phyloP scores from a whole-genome alignment of 495 filamentous ascomycete genomes.

The Neurospora africana region DNA sequence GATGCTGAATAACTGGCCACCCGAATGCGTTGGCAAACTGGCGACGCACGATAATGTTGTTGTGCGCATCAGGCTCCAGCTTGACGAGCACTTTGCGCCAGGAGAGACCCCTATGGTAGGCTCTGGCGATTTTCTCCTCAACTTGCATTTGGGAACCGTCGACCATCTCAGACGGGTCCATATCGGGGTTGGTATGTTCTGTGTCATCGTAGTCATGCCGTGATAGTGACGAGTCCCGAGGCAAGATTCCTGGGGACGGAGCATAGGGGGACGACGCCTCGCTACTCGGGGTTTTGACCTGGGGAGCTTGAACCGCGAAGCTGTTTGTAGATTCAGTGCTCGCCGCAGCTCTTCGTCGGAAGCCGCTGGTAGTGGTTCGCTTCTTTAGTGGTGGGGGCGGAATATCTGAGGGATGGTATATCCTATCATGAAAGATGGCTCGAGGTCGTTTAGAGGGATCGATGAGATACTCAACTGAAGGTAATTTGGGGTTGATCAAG shows the following conservation, averaged over 20 bases:
- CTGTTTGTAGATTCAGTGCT: slow-evolving; percentile 2
- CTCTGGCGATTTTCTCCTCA: slow-evolving; percentile 94
- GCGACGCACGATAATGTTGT: slow-evolving; percentile 91
- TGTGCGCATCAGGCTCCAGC: slow-evolving; percentile 93
- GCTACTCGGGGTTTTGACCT: slow-evolving; percentile 2
- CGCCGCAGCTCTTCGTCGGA: slow-evolving; percentile 19
- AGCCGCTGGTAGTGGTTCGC: slow-evolving; percentile 29
- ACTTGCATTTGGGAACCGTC: slow-evolving; percentile 63
- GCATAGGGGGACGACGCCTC: slow-evolving; percentile 7
- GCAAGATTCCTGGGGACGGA: slow-evolving; percentile 5
- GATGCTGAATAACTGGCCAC: slow-evolving; percentile 90
- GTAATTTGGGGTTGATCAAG: slow-evolving; percentile 80
- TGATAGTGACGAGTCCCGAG: slow-evolving; percentile 22
- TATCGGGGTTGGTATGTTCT: slow-evolving; percentile 23
- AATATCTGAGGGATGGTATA: slow-evolving; percentile 90
- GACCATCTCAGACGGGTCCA: slow-evolving; percentile 33
- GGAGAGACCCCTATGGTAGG: slow-evolving; percentile 78
- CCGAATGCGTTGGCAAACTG: slow-evolving; percentile 97
- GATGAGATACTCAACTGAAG: slow-evolving; percentile 65
- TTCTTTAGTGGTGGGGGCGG: slow-evolving; percentile 66
- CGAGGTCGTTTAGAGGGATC: slow-evolving; percentile 73
- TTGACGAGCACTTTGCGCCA: slow-evolving; percentile 97
- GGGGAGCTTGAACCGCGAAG: background rate
- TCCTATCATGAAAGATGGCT: slow-evolving; percentile 93
- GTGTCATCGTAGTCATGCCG: slow-evolving; percentile 30